phyloP scores from a whole-genome alignment of 176 grass and related monocot genomes.

The Puccinellia tenuiflora region DNA sequence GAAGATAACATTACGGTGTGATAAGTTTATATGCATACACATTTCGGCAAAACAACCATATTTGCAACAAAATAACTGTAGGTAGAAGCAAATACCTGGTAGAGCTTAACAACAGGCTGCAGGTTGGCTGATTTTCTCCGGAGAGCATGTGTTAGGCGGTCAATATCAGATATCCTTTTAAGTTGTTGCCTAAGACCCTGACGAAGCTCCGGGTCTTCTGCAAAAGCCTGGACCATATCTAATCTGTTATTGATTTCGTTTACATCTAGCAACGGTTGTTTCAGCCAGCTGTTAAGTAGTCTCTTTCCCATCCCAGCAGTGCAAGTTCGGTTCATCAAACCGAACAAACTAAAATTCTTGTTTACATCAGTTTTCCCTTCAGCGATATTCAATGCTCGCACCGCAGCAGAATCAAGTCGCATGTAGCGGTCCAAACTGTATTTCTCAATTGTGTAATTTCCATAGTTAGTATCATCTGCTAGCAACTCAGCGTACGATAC shows the following conservation, averaged over 20 bases:
- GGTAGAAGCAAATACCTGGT: constrained; percentile 57
- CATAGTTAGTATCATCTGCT: constrained; percentile 84
- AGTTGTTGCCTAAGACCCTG: constrained; percentile 81
- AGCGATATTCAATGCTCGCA: constrained; percentile 78
- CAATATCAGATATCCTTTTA: constrained; percentile 84
- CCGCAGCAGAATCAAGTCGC: constrained; percentile 89
- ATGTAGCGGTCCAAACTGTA: constrained; percentile 83
- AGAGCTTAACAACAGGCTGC: constrained; percentile 89
- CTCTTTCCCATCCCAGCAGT: constrained; percentile 97
- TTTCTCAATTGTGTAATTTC: constrained; percentile 76
- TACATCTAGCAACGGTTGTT: constrained; percentile 86
- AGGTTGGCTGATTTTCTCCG: constrained; percentile 64
- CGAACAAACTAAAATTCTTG: constrained; percentile 99
- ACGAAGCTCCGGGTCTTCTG: constrained; percentile 72
- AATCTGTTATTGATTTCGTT: constrained; percentile 82
- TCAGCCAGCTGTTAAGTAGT: constrained; percentile 86
- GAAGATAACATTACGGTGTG: not conserved
- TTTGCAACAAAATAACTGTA: constrained; percentile 8
- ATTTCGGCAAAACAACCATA: constrained; percentile 20
- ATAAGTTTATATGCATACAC: constrained; percentile 8
- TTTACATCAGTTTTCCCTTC: constrained; percentile 92
- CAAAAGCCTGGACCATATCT: constrained; percentile 87
- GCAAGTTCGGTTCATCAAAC: constrained; percentile 95
- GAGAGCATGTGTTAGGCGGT: constrained; percentile 57
- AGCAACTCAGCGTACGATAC: constrained; percentile 81